phyloP scores from a whole-genome alignment of 1,284 basidiomycete species.

The Cutaneotrichosporon sp. region DNA sequence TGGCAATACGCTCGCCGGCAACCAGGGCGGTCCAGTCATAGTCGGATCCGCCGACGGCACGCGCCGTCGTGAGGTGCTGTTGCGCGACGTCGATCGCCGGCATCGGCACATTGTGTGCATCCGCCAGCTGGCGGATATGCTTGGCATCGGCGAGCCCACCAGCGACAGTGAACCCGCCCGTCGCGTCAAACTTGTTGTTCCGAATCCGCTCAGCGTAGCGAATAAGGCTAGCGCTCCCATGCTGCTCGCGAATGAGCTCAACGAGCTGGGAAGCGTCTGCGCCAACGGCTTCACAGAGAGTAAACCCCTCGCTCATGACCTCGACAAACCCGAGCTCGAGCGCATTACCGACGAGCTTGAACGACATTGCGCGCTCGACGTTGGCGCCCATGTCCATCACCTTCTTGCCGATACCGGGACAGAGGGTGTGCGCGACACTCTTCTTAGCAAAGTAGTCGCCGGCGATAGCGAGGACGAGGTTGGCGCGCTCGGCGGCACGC shows the following conservation, averaged over 20 bases:
- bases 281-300: constrained; percentile 79
- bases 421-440: constrained; percentile 65
- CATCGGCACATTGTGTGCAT: constrained; percentile 71
- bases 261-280: constrained; percentile 64
- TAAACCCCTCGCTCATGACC: constrained; percentile 75
- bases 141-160: constrained; percentile 82
- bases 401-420: constrained; percentile 77
- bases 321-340: constrained; percentile 61
- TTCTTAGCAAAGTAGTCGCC: constrained; percentile 84
- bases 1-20: constrained; percentile 50
- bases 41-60: constrained; percentile 57
- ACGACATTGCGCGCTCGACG: constrained; percentile 62
- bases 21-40: constrained; percentile 54
- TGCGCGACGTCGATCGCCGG: constrained; percentile 72
- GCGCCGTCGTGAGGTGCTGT: constrained; percentile 73
- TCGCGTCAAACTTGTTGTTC: constrained; percentile 68
- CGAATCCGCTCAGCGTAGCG: constrained; percentile 37
- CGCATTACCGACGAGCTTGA: constrained; percentile 61
- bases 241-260: constrained; percentile 60
- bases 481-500: constrained; percentile 64
- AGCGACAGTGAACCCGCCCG: constrained; percentile 77
- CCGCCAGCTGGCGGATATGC: constrained; percentile 56
- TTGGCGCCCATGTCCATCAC: constrained; percentile 57
- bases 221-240: constrained; percentile 37
- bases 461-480: constrained; percentile 73